phyloP scores from a whole-genome alignment of 495 filamentous ascomycete species.

The Tuber microsphaerosporum region DNA sequence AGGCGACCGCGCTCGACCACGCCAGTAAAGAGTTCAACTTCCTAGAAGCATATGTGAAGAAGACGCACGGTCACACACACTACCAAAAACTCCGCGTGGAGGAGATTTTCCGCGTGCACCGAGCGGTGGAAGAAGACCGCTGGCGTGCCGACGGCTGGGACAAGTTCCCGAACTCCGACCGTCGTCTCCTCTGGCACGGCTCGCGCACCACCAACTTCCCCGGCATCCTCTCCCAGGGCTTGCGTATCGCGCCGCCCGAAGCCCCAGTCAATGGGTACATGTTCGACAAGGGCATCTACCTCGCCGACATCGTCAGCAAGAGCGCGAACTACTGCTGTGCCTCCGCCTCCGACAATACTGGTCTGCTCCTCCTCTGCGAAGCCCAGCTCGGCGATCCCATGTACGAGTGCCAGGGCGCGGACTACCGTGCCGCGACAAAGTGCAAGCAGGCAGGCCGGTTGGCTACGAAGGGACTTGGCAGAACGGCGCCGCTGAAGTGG shows the following conservation, averaged over 20 bases:
- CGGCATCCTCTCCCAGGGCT: slow-evolving; percentile 74
- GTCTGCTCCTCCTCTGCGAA: slow-evolving; percentile 65
- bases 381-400: slow-evolving; percentile 69
- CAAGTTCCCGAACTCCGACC: slow-evolving; percentile 48
- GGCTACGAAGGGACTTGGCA: slow-evolving; percentile 62
- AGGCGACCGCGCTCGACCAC: slow-evolving; percentile 61
- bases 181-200: slow-evolving; percentile 78
- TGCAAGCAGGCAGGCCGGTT: slow-evolving; percentile 55
- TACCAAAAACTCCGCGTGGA: slow-evolving; percentile 53
- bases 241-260: slow-evolving; percentile 80
- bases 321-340: slow-evolving; percentile 69
- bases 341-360: slow-evolving; percentile 46
- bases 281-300: slow-evolving; percentile 86
- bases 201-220: slow-evolving; percentile 71
- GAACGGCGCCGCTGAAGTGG: slow-evolving; percentile 57
- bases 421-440: slow-evolving; percentile 56
- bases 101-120: slow-evolving; percentile 75
- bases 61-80: slow-evolving; percentile 59
- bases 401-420: slow-evolving; percentile 49
- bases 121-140: slow-evolving; percentile 63
- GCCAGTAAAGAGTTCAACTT: slow-evolving; percentile 56
- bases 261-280: slow-evolving; percentile 70
- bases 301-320: slow-evolving; percentile 72
- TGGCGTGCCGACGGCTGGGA: slow-evolving; percentile 54
- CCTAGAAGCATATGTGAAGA: slow-evolving; percentile 58